Percentiles rank a stretch among this genome's conserved stretches.
Conservation (phyloP, 805 yeast species). For the Candida rishiriensis region DNA sequence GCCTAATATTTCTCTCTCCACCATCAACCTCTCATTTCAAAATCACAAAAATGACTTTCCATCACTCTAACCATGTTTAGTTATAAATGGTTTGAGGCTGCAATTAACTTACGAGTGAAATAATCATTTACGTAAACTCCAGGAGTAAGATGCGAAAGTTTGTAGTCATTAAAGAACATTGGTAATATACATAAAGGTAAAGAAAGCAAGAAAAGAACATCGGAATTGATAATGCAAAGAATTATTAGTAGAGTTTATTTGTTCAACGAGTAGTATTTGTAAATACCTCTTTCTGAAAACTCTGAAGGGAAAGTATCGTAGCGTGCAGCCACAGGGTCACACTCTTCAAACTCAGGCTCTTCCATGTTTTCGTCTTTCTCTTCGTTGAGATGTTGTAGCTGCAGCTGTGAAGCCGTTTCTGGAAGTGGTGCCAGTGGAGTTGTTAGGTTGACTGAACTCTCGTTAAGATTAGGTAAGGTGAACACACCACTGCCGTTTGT, state of each 20-base stretch:
- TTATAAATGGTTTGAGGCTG: too few species aligned
- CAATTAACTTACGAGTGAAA: too few species aligned
- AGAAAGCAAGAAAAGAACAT: background rate
- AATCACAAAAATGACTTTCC: too few species aligned
- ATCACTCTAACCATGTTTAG: too few species aligned
- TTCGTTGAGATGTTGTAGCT: slow-evolving; percentile 1
- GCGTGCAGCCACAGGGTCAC: slow-evolving; percentile 27
- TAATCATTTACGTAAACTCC: too few species aligned
- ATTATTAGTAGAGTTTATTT: slow-evolving; percentile 25
- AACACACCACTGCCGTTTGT: background rate
- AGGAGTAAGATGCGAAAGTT: too few species aligned
- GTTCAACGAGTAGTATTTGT: slow-evolving; percentile 53
- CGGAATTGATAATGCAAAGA: too few species aligned
- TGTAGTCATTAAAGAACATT: background rate
- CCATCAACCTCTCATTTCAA: too few species aligned
- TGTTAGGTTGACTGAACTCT: background rate
- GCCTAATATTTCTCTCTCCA: too few species aligned
- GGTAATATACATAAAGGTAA: background rate
- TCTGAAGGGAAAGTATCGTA: slow-evolving; percentile 51
- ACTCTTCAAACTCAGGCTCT: background rate
- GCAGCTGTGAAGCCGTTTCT: background rate
- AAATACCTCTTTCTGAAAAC: slow-evolving; percentile 46
- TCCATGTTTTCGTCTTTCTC: slow-evolving; percentile 29
- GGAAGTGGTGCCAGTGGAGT: background rate
- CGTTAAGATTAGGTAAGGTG: background rate